phyloP scores from a whole-genome alignment of 1,139 yeast genomes.

The Geotrichum siamense region DNA sequence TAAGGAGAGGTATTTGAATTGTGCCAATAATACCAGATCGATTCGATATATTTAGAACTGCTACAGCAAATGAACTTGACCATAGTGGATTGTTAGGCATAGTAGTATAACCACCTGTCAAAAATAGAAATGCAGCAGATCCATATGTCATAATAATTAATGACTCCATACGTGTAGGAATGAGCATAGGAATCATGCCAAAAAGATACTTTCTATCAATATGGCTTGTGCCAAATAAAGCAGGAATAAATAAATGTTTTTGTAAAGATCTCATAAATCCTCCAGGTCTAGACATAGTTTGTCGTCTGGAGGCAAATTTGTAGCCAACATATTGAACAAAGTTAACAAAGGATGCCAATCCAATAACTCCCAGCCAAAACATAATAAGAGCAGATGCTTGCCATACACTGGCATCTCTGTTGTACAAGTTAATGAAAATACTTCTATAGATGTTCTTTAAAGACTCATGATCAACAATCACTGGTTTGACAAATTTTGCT shows the following conservation, averaged over 20 bases:
- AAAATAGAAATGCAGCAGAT: slow-evolving; percentile 40
- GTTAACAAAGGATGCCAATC: slow-evolving; percentile 20
- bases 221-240: slow-evolving; percentile 31
- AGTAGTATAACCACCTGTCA: slow-evolving; percentile 41
- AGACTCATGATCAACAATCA: slow-evolving; percentile 8
- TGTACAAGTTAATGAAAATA: slow-evolving; percentile 26
- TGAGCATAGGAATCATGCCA: slow-evolving; percentile 26
- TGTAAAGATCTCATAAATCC: slow-evolving; percentile 24
- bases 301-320: slow-evolving; percentile 26
- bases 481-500: slow-evolving; percentile 12
- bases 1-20: slow-evolving; percentile 48
- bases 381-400: slow-evolving; percentile 32
- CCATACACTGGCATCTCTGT: slow-evolving; percentile 32
- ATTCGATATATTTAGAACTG: slow-evolving; percentile 45
- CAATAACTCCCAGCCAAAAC: slow-evolving; percentile 34
- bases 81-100: slow-evolving; percentile 38
- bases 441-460: slow-evolving; percentile 13
- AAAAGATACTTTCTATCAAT: slow-evolving; percentile 25
- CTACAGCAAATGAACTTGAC: slow-evolving; percentile 37
- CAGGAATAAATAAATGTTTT: slow-evolving; percentile 30
- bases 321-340: slow-evolving; percentile 22
- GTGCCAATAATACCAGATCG: slow-evolving; percentile 56
- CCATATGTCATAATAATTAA: slow-evolving; percentile 44
- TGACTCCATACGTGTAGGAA: slow-evolving; percentile 64
- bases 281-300: slow-evolving; percentile 26